These are phyloP conservation scores for Trichoderma arundinaceum DNA, from an alignment of 2,329 filamentous ascomycete species.

Conservation along the genomic window DNA sequence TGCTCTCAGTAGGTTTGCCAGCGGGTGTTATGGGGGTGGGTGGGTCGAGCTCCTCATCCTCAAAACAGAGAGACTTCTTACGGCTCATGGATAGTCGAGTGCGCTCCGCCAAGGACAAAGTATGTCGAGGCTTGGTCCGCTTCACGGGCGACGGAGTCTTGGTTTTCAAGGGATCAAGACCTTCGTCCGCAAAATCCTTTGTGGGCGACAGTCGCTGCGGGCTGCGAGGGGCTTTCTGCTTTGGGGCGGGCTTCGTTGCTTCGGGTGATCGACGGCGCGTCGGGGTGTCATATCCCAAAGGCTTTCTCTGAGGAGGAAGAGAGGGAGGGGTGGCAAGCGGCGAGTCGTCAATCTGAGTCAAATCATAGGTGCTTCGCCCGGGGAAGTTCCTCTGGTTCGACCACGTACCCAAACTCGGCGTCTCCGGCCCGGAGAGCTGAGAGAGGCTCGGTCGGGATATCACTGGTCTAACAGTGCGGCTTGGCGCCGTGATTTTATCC, in stretches of 20 bases:
- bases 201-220: conserved; percentile 46
- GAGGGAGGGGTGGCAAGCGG: conserved; percentile 22
- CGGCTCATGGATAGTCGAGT: conserved; percentile 81
- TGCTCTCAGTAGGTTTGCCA: conserved; percentile 37
- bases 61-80: conserved; percentile 50
- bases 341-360: conserved; percentile 30
- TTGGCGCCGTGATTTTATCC: conserved; percentile 34
- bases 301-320: conserved; percentile 4
- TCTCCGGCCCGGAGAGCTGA: conserved; percentile 8
- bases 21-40: conserved; percentile 30
- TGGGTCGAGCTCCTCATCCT: conserved; percentile 42
- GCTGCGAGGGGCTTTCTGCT: neutral
- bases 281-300: conserved; percentile 3
- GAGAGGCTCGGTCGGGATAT: conserved; percentile 35
- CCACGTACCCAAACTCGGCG: neutral
- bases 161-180: conserved; percentile 60
- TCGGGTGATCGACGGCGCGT: conserved; percentile 11
- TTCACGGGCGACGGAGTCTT: conserved; percentile 64
- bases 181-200: conserved; percentile 57
- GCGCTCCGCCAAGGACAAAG: conserved; percentile 73
- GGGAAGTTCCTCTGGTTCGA: conserved; percentile 30
- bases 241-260: neutral
- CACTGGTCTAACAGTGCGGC: conserved; percentile 39
- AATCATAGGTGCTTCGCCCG: conserved; percentile 30
- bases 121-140: conserved; percentile 55